Evolutionary conservation across 2,329 filamentous ascomycete genomes (phyloP).

Genomic region (Alternaria brassicae): DNA sequence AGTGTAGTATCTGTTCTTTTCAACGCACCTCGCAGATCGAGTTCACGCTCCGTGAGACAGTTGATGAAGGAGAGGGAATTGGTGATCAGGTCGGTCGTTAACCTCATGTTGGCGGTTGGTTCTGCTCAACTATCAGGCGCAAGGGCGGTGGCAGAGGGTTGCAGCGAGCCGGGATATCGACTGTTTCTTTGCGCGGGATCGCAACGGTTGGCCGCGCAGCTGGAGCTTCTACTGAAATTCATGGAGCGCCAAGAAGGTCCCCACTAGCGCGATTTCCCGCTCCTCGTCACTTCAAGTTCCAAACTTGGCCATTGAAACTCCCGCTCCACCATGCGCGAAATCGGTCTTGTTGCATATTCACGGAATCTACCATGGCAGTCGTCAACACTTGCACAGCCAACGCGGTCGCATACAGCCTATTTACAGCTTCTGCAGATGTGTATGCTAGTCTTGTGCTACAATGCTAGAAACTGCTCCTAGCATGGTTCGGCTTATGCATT

Average conservation of each 20-base stretch:
- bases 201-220: constrained; percentile 7
- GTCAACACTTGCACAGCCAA: too few relatives aligned
- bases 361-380: background rate
- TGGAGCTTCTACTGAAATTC: constrained; percentile 17
- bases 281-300: background rate
- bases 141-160: background rate
- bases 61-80: constrained; percentile 98
- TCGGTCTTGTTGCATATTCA: background rate
- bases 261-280: constrained; percentile 10
- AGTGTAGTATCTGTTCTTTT: constrained; percentile 98
- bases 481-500: background rate
- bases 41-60: constrained; percentile 96
- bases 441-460: background rate
- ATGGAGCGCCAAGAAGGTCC: constrained; percentile 10
- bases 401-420: too few relatives aligned
- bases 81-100: constrained; percentile 94
- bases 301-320: background rate
- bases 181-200: background rate
- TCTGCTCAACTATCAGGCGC: background rate
- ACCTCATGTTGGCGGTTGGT: constrained; percentile 71
- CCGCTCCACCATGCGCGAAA: background rate
- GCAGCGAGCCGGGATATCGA: background rate
- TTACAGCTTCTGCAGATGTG: background rate
- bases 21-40: constrained; percentile 98
- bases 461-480: too few relatives aligned